Evolutionary conservation across 2,329 filamentous ascomycete species (phyloP).

Genomic region (Lanzia echinophila): DNA sequence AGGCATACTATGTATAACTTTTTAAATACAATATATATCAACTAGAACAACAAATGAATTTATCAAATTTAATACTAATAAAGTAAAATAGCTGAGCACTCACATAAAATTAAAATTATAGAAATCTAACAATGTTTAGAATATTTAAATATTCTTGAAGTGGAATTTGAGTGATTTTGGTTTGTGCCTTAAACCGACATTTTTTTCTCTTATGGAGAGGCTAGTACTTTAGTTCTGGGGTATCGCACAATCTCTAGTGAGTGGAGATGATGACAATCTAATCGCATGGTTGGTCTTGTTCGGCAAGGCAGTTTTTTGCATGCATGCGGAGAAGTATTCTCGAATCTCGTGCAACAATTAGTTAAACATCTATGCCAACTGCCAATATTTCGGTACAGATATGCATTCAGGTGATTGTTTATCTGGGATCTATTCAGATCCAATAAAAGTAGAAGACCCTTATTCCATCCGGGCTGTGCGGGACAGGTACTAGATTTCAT

Average conservation of each 20-base stretch:
- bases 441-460: neutral
- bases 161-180: too few relatives aligned
- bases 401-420: neutral
- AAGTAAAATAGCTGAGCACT: too few relatives aligned
- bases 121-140: too few relatives aligned
- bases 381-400: neutral
- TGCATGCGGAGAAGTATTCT: neutral
- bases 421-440: neutral
- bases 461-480: neutral
- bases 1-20: too few relatives aligned
- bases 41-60: too few relatives aligned
- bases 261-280: neutral
- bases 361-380: neutral
- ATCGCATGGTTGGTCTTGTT: neutral
- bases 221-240: neutral
- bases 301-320: neutral
- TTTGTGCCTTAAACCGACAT: too few relatives aligned
- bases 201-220: too few relatives aligned
- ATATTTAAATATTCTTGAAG: too few relatives aligned
- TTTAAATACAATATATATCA: too few relatives aligned
- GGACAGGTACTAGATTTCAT: neutral
- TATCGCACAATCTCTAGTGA: neutral
- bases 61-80: too few relatives aligned
- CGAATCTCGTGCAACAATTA: conserved; percentile 1
- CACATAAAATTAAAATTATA: too few relatives aligned